Evolutionary conservation across 345 rosid species (phyloP).

Genomic region (Arabis alpina): DNA sequence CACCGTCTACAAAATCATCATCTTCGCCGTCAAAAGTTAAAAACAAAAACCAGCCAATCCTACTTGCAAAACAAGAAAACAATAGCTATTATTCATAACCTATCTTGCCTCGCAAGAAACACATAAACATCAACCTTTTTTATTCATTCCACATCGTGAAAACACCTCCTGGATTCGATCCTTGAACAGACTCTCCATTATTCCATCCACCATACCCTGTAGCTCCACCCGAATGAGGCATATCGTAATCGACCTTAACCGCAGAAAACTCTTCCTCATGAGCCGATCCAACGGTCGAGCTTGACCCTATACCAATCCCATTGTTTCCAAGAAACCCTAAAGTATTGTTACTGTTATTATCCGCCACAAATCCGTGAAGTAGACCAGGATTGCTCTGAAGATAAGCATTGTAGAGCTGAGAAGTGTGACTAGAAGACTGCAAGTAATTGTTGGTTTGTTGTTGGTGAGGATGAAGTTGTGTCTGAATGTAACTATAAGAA

Average conservation of each 20-base stretch:
- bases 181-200: slow-evolving; percentile 68
- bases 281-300: slow-evolving; percentile 51
- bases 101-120: slow-evolving; percentile 34
- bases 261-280: slow-evolving; percentile 56
- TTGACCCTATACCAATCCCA: slow-evolving; percentile 59
- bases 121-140: not conserved
- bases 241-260: slow-evolving; percentile 91
- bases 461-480: slow-evolving; percentile 78
- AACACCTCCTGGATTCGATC: slow-evolving; percentile 70
- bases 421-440: slow-evolving; percentile 54
- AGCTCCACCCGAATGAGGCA: slow-evolving; percentile 52
- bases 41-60: slow-evolving; percentile 13
- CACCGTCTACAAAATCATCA: slow-evolving; percentile 37
- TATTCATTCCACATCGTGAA: slow-evolving; percentile 94
- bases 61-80: slow-evolving; percentile 25
- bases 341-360: slow-evolving; percentile 52
- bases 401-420: slow-evolving; percentile 71
- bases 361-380: slow-evolving; percentile 65
- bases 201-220: slow-evolving; percentile 74
- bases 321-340: slow-evolving; percentile 62
- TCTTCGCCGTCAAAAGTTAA: slow-evolving; percentile 28
- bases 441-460: slow-evolving; percentile 47
- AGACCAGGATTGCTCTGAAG: slow-evolving; percentile 69
- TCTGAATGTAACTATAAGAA: slow-evolving; percentile 71
- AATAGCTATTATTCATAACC: slow-evolving; percentile 16